Percentiles rank a stretch among this genome's conserved stretches.
Conservation (phyloP, 2,329 filamentous ascomycete species). For the Alternaria metachromatica region DNA sequence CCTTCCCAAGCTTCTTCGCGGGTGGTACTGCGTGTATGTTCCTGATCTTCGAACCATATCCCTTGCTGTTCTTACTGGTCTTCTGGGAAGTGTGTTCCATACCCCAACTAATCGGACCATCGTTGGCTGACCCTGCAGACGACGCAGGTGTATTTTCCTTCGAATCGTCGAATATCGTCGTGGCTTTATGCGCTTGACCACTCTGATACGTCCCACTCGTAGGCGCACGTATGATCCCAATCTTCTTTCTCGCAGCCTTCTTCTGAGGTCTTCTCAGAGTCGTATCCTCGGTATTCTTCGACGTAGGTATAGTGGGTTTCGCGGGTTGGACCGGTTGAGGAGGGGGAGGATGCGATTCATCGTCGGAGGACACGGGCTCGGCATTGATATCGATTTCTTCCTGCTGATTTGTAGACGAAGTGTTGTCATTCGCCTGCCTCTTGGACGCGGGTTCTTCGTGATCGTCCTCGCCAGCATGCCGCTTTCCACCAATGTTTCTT, state of each 20-base stretch:
- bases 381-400: constrained; percentile 19
- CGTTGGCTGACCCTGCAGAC: constrained; percentile 6
- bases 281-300: neutral
- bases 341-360: constrained; percentile 17
- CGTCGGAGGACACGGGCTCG: constrained; percentile 32
- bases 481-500: constrained; percentile 36
- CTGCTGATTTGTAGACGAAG: neutral
- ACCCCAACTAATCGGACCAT: constrained; percentile 5
- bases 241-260: neutral
- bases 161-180: constrained; percentile 8
- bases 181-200: constrained; percentile 16
- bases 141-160: constrained; percentile 27
- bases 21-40: constrained; percentile 20
- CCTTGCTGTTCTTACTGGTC: neutral
- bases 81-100: constrained; percentile 21
- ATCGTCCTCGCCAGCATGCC: constrained; percentile 47
- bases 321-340: constrained; percentile 10
- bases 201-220: constrained; percentile 9
- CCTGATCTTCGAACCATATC: constrained; percentile 5
- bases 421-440: constrained; percentile 1
- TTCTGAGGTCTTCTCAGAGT: constrained; percentile 13
- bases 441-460: constrained; percentile 39
- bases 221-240: constrained; percentile 11
- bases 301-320: neutral
- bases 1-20: constrained; percentile 11